Evolutionary conservation across 352 stramenopile species (phyloP), one percentile per base, ranked within the genome.

Genomic region (Phytophthora podocarpi): DNA sequence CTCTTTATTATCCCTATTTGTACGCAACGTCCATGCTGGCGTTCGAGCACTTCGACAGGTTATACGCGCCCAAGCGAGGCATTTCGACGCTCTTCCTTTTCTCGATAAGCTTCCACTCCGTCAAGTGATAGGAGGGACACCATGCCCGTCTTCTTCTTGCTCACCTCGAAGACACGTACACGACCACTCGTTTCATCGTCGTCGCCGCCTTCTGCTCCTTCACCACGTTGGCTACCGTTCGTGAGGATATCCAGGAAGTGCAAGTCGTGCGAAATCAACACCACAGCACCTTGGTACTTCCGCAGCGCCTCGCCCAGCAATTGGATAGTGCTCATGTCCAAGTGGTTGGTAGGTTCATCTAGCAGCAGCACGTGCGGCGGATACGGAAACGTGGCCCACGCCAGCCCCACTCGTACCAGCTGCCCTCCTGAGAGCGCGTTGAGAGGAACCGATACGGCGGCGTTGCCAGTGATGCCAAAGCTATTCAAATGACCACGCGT

Each of bases 321-420:
- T 18, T 97, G 73, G 41, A 96, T 91, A 35, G 81, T 89, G 55
- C 72, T 78, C 87, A 98, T 97, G 35, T 96, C 88, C 45, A 96
- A 62, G 73, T 94, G 93, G 65, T 95, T 95, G 26, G 88, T 96
- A 23, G 88, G 88, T 64, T 96, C 88, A 71, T 96, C 88, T 16
- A 96, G 73, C 69, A 96, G 86, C 20, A 96, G 67, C 74, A 97
- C 71, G 70, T 97, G 89, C 30, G 89, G 89, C 0, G 97, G 64
- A 58, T 98, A 90, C 12, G 91, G 92, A 26, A 78, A 84, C 30
- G 76, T 90, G 18, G 80, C 62, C 47, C 52, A 79, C 9, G 78
- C 78, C 9, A 90, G 41, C 3, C 74, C 74, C 5, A 80, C 70
- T 4, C 77, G 74, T 10, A 84, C 77, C n/a, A 87, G 61, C 30